Evolutionary conservation across 352 stramenopile species (phyloP), one percentile per base, ranked within the genome.

Genomic region (Pythium oligandrum): DNA sequence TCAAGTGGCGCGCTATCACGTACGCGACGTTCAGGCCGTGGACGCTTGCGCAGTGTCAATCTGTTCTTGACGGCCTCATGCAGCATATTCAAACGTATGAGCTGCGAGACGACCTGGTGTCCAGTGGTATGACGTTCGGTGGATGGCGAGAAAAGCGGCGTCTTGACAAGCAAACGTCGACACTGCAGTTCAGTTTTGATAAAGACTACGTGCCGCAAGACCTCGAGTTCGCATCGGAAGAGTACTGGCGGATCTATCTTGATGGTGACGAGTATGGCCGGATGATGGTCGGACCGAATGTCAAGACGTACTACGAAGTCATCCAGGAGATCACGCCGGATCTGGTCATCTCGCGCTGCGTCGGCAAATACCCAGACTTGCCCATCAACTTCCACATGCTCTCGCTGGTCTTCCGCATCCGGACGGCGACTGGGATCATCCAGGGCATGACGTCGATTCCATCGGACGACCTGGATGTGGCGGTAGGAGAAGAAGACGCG

Each of bases 141-240:
- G 57, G 57, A 44, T 64, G 57, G 57, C 44, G 46, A 6, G 57
- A 64, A 11, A 11, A 33, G 0, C 44, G 51, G 4, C 50, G 57
- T 6, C 38, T 59, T 3, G 57, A 64, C 44, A 30, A 26, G 12
- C 10, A n/a, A 6, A 57, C 44, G n/a, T 31, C n/a, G 10, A 55
- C 38, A 1, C 45, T 63, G 30, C 48, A 63, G 6, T 66, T 66
- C 33, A 33, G 44, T 17, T 44, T 66, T 17, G 6, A 44, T 31
- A 66, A 66, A 43, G 53, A 52, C 1, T 51, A 40, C 26, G 12
- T 5, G 1, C 32, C 38, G 1, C 11, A n/a, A 11, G 48, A 66
- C 44, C 6, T 44, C 31, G 36, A 53, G 3, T 32, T 44, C 4
- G 6, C 53, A 9, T 7, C 32, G 26, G 35, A 32, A 2, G n/a